phyloP scores from a whole-genome alignment of 176 grass and related monocot species.

The barley (Hordeum vulgare) region MorexV3_pseudomolecules_assembly NC_058519.1:10355397-10355896 shows the following conservation, averaged over 20 bases:
- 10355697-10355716: background rate
- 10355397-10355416: background rate
- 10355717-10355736: background rate
- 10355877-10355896: background rate
- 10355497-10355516: conserved; percentile 1
- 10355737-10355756: background rate
- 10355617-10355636: conserved; percentile 14
- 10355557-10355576: background rate
- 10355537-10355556: background rate
- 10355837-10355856: background rate
- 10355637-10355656: background rate
- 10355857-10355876: background rate
- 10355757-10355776: background rate
- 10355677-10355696: background rate
- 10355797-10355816: background rate
- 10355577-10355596: background rate
- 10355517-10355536: background rate
- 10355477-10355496: background rate
- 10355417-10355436: background rate
- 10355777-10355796: background rate
- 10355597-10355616: background rate
- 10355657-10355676: background rate
- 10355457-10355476: background rate
- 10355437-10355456: background rate
- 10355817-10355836: background rate